Evolutionary conservation across 352 stramenopile species (phyloP).

Genomic region (Globisporangium radiosum): DNA sequence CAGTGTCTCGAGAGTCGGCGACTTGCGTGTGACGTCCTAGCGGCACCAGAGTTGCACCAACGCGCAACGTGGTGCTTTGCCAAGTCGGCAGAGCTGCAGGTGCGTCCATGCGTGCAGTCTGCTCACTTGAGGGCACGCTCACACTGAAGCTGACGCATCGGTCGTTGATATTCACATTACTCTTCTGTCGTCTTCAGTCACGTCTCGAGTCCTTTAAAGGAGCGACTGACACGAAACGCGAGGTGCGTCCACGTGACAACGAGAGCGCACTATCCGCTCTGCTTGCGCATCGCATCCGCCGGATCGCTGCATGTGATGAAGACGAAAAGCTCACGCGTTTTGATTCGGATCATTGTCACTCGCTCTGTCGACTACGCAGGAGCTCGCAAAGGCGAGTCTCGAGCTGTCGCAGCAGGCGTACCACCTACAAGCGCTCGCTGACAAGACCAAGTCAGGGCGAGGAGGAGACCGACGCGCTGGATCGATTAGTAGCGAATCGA

Average conservation of each 20-base stretch:
- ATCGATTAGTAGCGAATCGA: not conserved
- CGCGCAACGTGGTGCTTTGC: conserved; percentile 26
- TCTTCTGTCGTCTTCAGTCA: not conserved
- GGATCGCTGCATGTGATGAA: too few species aligned
- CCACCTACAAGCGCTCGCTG: conserved; percentile 34
- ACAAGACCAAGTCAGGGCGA: conserved; percentile 6
- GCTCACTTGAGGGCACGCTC: too few species aligned
- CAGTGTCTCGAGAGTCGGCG: conserved; percentile 21
- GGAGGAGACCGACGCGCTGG: not conserved
- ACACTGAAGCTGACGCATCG: not conserved
- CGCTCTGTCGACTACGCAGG: conserved; percentile 10
- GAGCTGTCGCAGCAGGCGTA: conserved; percentile 48
- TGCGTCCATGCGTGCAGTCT: conserved; percentile 1
- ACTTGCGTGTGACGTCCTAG: conserved; percentile 25
- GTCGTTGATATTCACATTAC: not conserved
- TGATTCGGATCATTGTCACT: not conserved
- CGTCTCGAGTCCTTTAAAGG: conserved; percentile 4
- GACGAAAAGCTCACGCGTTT: too few species aligned
- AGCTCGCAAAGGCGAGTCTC: conserved; percentile 32
- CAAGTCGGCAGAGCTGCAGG: conserved; percentile 27
- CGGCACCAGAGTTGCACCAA: conserved; percentile 17
- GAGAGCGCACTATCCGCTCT: too few species aligned
- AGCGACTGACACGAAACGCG: conserved; percentile 5
- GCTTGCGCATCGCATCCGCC: too few species aligned
- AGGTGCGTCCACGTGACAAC: not conserved